Evolutionary conservation across 225 moss, liverwort and hornwort species (phyloP).

Genomic region (Anthoceros angustus): DNA sequence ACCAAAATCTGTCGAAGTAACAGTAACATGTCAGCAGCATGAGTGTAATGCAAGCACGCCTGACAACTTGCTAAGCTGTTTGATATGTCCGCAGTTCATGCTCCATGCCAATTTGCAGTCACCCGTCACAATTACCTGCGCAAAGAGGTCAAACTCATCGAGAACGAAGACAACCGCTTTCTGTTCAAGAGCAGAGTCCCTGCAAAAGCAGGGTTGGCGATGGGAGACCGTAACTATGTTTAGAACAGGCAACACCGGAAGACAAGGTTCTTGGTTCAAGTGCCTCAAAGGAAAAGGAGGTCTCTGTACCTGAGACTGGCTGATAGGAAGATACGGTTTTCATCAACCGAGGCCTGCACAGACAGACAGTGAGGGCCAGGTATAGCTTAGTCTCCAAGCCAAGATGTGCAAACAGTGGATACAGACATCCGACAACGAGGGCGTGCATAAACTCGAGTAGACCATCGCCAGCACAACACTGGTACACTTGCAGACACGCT

Average conservation of each 20-base stretch:
- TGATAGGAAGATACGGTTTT: not conserved
- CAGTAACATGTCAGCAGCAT: too few relatives aligned
- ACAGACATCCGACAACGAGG: not conserved
- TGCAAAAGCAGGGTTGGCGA: constrained; percentile 7
- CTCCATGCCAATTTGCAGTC: not conserved
- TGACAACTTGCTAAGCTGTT: too few relatives aligned
- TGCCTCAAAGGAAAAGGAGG: not conserved
- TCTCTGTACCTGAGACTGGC: not conserved
- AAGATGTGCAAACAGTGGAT: not conserved
- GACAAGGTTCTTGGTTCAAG: not conserved
- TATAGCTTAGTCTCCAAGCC: not conserved
- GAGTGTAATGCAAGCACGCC: too few relatives aligned
- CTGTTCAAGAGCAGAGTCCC: constrained; percentile 76
- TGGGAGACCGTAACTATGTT: constrained; percentile 7
- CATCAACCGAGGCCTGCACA: not conserved
- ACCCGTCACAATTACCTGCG: constrained; percentile 45
- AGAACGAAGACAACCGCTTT: constrained; percentile 77
- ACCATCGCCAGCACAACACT: not conserved
- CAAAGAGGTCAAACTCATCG: constrained; percentile 95
- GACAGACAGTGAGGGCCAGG: not conserved
- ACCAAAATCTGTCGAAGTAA: too few relatives aligned
- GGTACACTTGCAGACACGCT: not conserved
- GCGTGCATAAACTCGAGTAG: not conserved
- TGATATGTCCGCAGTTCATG: not conserved
- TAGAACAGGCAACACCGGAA: not conserved